Conservation (phyloP, 176 grass and related monocot genomes). For the Puya raimondii region DNA sequence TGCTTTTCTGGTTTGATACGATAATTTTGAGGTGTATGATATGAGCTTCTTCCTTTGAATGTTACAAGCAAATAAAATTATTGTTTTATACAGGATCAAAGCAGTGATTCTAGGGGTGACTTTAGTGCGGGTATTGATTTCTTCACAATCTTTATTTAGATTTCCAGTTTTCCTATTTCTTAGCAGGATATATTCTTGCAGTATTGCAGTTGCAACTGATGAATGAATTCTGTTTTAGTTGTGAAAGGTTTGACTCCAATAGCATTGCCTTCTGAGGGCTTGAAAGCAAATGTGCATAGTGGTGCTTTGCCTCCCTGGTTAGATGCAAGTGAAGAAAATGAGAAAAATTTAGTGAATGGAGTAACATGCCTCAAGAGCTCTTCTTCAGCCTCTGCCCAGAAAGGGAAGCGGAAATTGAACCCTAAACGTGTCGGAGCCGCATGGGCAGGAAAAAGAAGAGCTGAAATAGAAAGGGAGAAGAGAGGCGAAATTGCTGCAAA, state of each 20-base stretch:
- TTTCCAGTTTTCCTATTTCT: neutral
- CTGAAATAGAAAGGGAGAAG: constrained; percentile 80
- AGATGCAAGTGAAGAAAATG: constrained; percentile 37
- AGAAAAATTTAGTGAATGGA: constrained; percentile 15
- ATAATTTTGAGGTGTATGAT: constrained; percentile 2
- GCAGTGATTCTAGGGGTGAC: constrained; percentile 24
- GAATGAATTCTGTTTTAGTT: constrained; percentile 12
- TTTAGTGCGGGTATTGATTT: constrained; percentile 26
- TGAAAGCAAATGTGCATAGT: constrained; percentile 72
- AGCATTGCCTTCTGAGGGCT: constrained; percentile 40
- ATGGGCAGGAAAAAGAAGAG: constrained; percentile 85
- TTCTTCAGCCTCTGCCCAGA: constrained; percentile 9
- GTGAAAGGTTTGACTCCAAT: constrained; percentile 12
- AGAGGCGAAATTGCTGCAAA: constrained; percentile 41
- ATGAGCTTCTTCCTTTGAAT: neutral
- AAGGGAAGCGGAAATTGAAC: constrained; percentile 68
- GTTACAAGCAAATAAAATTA: constrained; percentile 5
- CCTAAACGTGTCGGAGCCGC: constrained; percentile 89
- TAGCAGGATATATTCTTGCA: neutral
- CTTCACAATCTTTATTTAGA: constrained; percentile 19
- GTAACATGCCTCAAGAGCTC: constrained; percentile 3
- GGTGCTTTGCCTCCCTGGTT: constrained; percentile 84
- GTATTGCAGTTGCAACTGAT: constrained; percentile 13
- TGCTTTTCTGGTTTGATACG: neutral
- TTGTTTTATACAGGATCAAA: constrained; percentile 29